Conservation (phyloP, 2,329 filamentous ascomycete species). For the Paraphoma sp. region DNA sequence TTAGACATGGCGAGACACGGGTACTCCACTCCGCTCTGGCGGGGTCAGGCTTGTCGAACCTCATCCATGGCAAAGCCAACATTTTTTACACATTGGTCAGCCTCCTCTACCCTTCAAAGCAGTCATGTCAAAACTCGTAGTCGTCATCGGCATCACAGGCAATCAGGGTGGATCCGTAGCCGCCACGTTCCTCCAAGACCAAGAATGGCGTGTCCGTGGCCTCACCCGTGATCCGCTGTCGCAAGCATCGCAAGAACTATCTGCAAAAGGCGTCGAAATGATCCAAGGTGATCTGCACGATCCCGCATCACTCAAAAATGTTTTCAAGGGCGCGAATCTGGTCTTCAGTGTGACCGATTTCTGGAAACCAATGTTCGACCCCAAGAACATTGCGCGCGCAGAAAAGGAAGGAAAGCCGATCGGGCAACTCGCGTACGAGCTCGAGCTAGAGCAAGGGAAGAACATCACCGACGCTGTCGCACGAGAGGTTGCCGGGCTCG, state of each 20-base stretch:
- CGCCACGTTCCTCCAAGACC: constrained; percentile 48
- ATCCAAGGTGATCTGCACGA: constrained; percentile 27
- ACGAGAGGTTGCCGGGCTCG: constrained; percentile 18
- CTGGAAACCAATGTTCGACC: constrained; percentile 28
- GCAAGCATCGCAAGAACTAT: constrained; percentile 24
- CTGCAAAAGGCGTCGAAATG: constrained; percentile 47
- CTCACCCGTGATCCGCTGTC: constrained; percentile 49
- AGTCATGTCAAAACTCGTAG: constrained; percentile 32
- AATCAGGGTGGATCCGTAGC: constrained; percentile 34
- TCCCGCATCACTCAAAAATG: constrained; percentile 30
- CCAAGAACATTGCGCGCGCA: constrained; percentile 20
- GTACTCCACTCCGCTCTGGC: neutral
- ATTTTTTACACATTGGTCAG: constrained; percentile 31
- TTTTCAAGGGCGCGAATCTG: constrained; percentile 46
- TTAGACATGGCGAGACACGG: neutral
- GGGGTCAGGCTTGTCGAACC: neutral
- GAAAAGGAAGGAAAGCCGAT: constrained; percentile 21
- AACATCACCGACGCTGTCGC: constrained; percentile 39
- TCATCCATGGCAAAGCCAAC: neutral
- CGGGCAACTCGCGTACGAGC: constrained; percentile 28
- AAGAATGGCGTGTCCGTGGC: constrained; percentile 58
- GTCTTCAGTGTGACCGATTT: constrained; percentile 51
- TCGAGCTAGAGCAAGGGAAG: constrained; percentile 33
- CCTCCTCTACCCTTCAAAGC: constrained; percentile 43
- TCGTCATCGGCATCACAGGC: constrained; percentile 35